phyloP scores from a whole-genome alignment of 768 basidiomycete genomes.

The Phallus indusiatus region DNA sequence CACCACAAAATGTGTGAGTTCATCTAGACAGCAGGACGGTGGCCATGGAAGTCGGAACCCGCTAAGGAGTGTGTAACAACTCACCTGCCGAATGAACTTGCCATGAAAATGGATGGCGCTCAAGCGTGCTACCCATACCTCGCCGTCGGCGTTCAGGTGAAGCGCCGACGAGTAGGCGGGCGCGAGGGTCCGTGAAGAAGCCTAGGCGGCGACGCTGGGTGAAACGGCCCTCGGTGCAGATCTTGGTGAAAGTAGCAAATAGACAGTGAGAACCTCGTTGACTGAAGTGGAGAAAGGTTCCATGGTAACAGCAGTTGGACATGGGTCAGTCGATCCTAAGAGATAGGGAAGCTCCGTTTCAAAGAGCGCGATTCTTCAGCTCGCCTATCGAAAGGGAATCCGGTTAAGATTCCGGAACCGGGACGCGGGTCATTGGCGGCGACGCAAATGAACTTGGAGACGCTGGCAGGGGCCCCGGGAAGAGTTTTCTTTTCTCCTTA shows the following conservation, averaged over 20 bases:
- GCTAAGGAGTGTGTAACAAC: constrained; percentile 85
- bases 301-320: too few species aligned
- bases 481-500: too few species aligned
- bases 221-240: constrained; percentile 76
- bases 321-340: too few species aligned
- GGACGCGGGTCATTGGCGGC: too few species aligned
- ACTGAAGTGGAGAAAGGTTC: too few species aligned
- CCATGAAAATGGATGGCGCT: constrained; percentile 89
- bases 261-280: too few species aligned
- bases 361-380: too few species aligned
- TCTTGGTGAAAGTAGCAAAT: constrained; percentile 87
- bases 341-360: too few species aligned
- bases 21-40: constrained; percentile 84
- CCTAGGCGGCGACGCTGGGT: constrained; percentile 66
- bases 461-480: too few species aligned
- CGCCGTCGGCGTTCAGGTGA: constrained; percentile 51
- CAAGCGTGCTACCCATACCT: constrained; percentile 80
- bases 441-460: too few species aligned
- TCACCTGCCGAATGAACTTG: constrained; percentile 87
- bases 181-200: constrained; percentile 68
- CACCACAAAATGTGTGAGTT: constrained; percentile 78
- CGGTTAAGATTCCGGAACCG: too few species aligned
- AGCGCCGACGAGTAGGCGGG: constrained; percentile 67
- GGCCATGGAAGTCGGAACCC: constrained; percentile 81
- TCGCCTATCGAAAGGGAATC: too few species aligned